Base-by-base conservation (phyloP, 2,329 filamentous ascomycete genomes). In the Samsoniella hepiali region DNA sequence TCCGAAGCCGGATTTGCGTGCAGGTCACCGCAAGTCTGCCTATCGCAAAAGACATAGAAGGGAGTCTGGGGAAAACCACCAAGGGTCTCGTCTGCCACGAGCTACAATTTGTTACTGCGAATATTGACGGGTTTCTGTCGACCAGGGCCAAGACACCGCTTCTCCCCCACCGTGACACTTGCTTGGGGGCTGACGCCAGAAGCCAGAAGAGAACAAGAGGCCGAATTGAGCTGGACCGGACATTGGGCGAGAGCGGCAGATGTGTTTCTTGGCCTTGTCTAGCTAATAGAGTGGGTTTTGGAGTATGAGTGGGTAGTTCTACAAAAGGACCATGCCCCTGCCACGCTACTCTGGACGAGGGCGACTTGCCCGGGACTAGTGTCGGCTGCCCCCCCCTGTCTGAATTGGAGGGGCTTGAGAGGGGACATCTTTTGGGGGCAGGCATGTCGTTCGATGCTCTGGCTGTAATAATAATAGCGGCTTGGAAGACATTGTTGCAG, bases 241-340 rank as follows among this genome's bases (percentile, higher is more conserved):
- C 51, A 49, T 49, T 55, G 42, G 40, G 49, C 29, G 58, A 61
- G 49, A 31, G 51, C 50, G 59, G 50, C 50, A 55, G 50, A 62
- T 56, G 51, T 49, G 29, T 38, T 40, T 56, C 22, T 49, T 29
- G 15, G 32, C 38, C 49, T 53, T 55, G 40, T 55, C 47, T 47
- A n/a, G 50, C 51, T 56, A 42, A 49, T 49, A 22, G 59, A 40
- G 59, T 56, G 59, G 51, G 44, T 50, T 62, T 50, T 8, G 51
- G 17, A 56, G 53, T 31, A 38, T 38, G 34, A 50, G 53, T 57
- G 61, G 61, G 27, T 58, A 57, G 51, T 50, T 36, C 15, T 40
- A 58, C 61, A 63, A 63, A 63, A 63, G 61, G 61, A 63, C 61
- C 61, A 58, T 63, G 44, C 44, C 61, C 61, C 61, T 63, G 61